Percentiles rank a stretch among this genome's conserved stretches.
phyloP scores from a whole-genome alignment of 116 monocot species.

The Iris pallida region DNA sequence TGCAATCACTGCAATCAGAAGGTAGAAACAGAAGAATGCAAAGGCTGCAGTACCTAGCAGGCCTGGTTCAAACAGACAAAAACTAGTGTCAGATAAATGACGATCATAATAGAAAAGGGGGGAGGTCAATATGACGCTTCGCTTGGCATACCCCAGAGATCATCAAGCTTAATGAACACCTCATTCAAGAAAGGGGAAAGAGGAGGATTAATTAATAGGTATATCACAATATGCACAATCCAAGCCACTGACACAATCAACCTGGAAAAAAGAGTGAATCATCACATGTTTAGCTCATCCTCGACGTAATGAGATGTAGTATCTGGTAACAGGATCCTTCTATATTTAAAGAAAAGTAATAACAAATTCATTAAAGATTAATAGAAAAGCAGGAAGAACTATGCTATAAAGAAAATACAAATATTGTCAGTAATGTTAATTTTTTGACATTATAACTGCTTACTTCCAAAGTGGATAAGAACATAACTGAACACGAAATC shows the following conservation, averaged over 20 bases:
- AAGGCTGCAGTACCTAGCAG: conserved; percentile 91
- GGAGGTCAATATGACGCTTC: neutral
- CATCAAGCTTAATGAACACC: conserved; percentile 90
- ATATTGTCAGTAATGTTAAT: too few species aligned
- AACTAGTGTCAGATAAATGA: conserved; percentile 3
- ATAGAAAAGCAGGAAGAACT: too few species aligned
- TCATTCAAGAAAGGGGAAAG: conserved; percentile 90
- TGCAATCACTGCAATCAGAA: conserved; percentile 92
- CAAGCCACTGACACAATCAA: conserved; percentile 91
- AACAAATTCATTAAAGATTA: too few species aligned
- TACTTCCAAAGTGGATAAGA: too few species aligned
- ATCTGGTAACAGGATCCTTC: too few species aligned
- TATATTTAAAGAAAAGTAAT: too few species aligned
- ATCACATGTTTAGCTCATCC: neutral
- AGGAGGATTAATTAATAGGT: conserved; percentile 80
- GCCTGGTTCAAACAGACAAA: conserved; percentile 42
- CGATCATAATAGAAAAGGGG: neutral
- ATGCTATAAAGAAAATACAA: too few species aligned
- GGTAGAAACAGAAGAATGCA: conserved; percentile 98
- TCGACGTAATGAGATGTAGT: neutral
- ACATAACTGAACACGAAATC: too few species aligned
- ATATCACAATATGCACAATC: conserved; percentile 94
- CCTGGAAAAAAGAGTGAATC: conserved; percentile 35
- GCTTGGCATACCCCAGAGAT: conserved; percentile 76
- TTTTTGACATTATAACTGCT: too few species aligned